Conservation (phyloP, 2,329 filamentous ascomycete species). For the Sporothrix schenckii region DNA sequence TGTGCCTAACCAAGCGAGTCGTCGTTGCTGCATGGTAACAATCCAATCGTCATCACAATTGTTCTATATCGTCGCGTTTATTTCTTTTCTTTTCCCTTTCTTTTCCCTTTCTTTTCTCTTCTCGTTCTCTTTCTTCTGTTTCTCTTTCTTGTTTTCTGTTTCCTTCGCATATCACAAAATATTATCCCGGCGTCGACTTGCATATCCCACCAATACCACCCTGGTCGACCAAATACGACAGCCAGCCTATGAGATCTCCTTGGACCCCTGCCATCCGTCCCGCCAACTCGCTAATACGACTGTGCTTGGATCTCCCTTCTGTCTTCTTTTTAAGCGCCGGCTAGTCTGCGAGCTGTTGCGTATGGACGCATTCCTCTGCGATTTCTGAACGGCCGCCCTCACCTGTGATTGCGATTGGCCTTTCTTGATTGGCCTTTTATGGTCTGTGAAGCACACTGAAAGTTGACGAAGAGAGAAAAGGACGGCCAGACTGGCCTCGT, state of each 20-base stretch:
- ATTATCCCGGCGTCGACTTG: not conserved
- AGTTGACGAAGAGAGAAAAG: constrained; percentile 5
- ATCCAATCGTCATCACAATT: not conserved
- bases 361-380: not conserved
- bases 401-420: constrained; percentile 1
- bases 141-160: not conserved
- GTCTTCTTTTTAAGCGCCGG: constrained; percentile 1
- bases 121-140: not conserved
- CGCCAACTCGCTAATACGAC: constrained; percentile 2
- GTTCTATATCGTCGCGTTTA: not conserved
- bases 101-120: not conserved
- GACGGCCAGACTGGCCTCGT: not conserved
- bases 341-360: not conserved
- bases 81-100: not conserved
- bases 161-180: not conserved
- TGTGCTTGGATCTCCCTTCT: not conserved
- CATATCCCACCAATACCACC: not conserved
- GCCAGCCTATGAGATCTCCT: constrained; percentile 13
- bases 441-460: not conserved
- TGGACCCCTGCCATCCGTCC: constrained; percentile 7
- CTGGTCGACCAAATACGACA: constrained; percentile 1
- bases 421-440: constrained; percentile 6
- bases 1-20: not conserved
- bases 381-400: not conserved
- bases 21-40: not conserved